Evolutionary conservation across 2,329 filamentous ascomycete species (phyloP).

Genomic region (Ophiostoma sp.): DNA sequence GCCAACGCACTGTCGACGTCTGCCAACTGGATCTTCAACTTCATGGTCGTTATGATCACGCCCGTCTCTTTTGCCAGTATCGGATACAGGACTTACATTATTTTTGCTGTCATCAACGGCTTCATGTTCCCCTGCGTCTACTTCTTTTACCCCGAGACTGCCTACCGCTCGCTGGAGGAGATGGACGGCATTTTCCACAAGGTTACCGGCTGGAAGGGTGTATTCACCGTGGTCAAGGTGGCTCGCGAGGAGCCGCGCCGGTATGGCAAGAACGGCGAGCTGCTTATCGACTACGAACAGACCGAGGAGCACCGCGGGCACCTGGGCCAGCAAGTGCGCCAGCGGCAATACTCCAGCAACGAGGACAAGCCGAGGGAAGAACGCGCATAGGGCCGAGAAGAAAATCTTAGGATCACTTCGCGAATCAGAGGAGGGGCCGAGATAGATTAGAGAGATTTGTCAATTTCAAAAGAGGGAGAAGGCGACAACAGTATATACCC

Average conservation of each 20-base stretch:
- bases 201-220: constrained; percentile 41
- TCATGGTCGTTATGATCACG: constrained; percentile 59
- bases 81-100: constrained; percentile 49
- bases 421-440: no score
- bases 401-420: no score
- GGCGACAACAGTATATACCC: no score
- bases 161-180: constrained; percentile 56
- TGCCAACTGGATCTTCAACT: constrained; percentile 38
- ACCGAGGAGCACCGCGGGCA: constrained; percentile 20
- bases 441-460: no score
- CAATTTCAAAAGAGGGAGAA: not conserved
- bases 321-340: not conserved
- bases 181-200: constrained; percentile 60
- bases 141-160: constrained; percentile 51
- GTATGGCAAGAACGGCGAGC: constrained; percentile 55
- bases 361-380: constrained; percentile 10
- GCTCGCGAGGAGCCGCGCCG: constrained; percentile 47
- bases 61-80: constrained; percentile 51
- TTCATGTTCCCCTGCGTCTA: constrained; percentile 48
- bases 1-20: constrained; percentile 52
- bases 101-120: constrained; percentile 51
- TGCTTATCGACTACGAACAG: constrained; percentile 43
- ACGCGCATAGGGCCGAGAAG: not conserved
- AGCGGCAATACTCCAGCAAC: not conserved
- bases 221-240: constrained; percentile 39